Evolutionary conservation across 257 asterid genomes (phyloP).

Genomic region (Agastache rugosa): DNA sequence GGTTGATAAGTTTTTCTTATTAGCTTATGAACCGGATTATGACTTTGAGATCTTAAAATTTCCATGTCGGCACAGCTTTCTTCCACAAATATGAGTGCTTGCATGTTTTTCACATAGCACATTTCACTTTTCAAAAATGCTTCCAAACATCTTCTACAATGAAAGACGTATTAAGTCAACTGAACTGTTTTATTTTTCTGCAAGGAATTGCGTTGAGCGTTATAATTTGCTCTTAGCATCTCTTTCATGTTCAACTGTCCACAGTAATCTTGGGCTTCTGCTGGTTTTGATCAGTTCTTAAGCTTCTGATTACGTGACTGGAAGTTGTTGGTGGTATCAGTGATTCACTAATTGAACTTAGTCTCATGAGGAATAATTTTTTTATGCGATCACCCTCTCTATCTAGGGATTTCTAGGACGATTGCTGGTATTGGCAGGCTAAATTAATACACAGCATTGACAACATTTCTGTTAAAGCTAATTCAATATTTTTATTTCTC

Average conservation of each 20-base stretch:
- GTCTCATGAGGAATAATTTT: neutral
- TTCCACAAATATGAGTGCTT: neutral
- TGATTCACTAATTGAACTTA: neutral
- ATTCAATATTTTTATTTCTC: neutral
- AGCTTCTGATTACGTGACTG: neutral
- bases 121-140: neutral
- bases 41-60: neutral
- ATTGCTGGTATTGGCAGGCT: constrained; percentile 21
- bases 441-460: neutral
- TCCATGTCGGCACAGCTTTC: neutral
- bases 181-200: neutral
- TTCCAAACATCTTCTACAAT: neutral
- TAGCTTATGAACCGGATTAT: constrained; percentile 18
- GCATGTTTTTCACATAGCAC: neutral
- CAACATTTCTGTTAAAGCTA: constrained; percentile 24
- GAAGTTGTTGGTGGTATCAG: neutral
- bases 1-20: neutral
- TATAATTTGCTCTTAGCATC: neutral
- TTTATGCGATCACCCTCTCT: constrained; percentile 1
- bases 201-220: constrained; percentile 3
- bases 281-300: neutral
- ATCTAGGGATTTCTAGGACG: neutral
- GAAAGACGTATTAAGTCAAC: neutral
- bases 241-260: constrained; percentile 16
- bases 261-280: neutral